Base-by-base conservation (phyloP, 306 rosid genomes). In the Vachellia collinsii region DNA sequence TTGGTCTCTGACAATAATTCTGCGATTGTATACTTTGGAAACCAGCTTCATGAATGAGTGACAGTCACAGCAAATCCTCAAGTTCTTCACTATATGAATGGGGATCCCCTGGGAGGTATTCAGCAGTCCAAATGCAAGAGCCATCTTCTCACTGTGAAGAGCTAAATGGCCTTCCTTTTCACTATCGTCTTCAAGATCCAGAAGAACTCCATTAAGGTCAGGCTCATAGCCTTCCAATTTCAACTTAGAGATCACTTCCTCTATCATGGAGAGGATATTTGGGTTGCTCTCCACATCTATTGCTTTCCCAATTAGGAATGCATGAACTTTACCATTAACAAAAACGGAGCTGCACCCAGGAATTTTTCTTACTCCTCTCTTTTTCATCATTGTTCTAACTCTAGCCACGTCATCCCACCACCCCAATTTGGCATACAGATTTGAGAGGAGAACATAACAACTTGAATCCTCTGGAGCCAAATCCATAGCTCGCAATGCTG, bases 71-170 rank as follows among this genome's bases (percentile, higher is more conserved):
- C 91, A 91, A 77, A 89, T 81, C 79, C 91, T 87, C 41, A 91
- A 77, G 75, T 91, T 91, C 75, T 87, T 89, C 80, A 91, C 92
- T 75, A 85, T 84, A n/a, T 84, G 89, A 81, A 85, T 85, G 62
- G 87, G 85, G 74, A 74, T 78, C 22, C 81, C 84, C 16, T 77
- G 61, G 8, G 73, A 87, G 6, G 47, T 62, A 74, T 76, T 86
- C 54, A 43, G 34, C 14, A 87, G 62, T 70, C 89, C 93, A 83
- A 89, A 91, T 29, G 90, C 88, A 65, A 89, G 87, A 74, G 89
- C 88, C 86, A 91, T 79, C 86, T 86, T 91, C 79, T 89, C 91
- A 78, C 89, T 91, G 44, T 88, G 88, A 77, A 86, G 88, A 67
- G 65, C 69, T 67, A 87, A 81, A 34, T 69, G 82, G 78, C 53